Evolutionary conservation across 805 yeast genomes (phyloP), one percentile per base, ranked within the genome.

Genomic region (Vanderwaltozyma polyspora): DNA sequence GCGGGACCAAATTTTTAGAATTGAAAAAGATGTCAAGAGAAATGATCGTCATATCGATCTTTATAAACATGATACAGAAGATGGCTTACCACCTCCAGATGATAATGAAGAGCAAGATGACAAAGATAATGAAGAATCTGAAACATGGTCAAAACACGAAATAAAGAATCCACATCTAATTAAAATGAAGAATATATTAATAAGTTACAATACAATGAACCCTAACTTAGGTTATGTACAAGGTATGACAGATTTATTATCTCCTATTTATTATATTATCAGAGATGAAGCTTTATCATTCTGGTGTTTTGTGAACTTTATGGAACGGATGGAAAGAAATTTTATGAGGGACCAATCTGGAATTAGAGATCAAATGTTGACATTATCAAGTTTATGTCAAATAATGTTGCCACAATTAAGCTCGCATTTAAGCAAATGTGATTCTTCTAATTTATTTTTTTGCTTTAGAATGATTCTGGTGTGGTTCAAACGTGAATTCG

Each of bases 301-400:
- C 55, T 85, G 95, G 93, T 78, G 86, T 7, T 89, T 91, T 62
- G 68, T 73, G 3, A 73, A 76, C 26, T 83, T 84, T 45, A 89
- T 91, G 97, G 85, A 83, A 33, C 65, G 91, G 36, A 86, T 89
- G 96, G 96, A 89, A 56, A 68, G 96, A 34, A 91, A 91, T 57
- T 91, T 87, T 54, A 63, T 89, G 19, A 72, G 93, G 32, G 95
- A 85, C 56, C 94, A 91, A 55, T 72, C 84, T 27, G 98, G 98
- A 0, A 91, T 91, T 80, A 79, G 84, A 49, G 71, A 72, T 32
- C 97, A 89, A 60, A 78, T 91, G 81, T 62, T 73, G 12, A 74
- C 89, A 0, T 63, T 91, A 43, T 85, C 83, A 44, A 89, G 85
- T 40, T 62, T 91, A 26, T 80, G 82, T n/a, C 93, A 82, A 45